Percentiles rank a stretch among this genome's conserved stretches.
phyloP scores from a whole-genome alignment of 306 rosid genomes.

The Hippophae rhamnoides region DNA sequence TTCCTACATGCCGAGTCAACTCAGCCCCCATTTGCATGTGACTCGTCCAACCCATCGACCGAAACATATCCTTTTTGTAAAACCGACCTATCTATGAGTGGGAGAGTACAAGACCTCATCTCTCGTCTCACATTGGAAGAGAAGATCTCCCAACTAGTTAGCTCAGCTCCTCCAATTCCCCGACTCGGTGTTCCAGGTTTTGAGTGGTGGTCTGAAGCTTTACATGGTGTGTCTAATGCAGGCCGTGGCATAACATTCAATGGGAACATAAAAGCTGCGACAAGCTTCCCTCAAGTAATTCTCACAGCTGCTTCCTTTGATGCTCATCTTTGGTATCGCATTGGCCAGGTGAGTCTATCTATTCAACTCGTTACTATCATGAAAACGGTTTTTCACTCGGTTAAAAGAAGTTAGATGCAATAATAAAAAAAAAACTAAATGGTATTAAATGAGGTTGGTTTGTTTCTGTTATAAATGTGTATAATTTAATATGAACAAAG shows the following conservation, averaged over 20 bases:
- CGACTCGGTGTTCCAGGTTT: conserved; percentile 72
- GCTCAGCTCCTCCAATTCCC: conserved; percentile 75
- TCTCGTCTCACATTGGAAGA: conserved; percentile 86
- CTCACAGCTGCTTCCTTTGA: conserved; percentile 81
- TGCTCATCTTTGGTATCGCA: conserved; percentile 61
- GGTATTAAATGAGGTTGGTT: neutral
- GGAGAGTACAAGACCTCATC: conserved; percentile 53
- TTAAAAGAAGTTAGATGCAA: neutral
- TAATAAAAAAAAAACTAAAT: too few relatives aligned
- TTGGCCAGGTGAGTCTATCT: conserved; percentile 42
- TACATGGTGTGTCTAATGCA: conserved; percentile 54
- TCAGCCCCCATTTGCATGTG: conserved; percentile 66
- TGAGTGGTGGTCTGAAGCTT: conserved; percentile 92
- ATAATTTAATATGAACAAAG: conserved; percentile 11
- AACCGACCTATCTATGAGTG: conserved; percentile 38
- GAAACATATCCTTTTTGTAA: conserved; percentile 59
- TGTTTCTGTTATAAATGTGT: neutral
- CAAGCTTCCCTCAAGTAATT: conserved; percentile 96
- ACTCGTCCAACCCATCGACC: conserved; percentile 52
- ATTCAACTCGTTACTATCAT: conserved; percentile 1
- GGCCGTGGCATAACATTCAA: conserved; percentile 50
- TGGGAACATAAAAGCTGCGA: conserved; percentile 36
- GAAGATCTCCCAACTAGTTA: conserved; percentile 75
- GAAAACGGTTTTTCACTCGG: neutral
- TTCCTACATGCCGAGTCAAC: conserved; percentile 20